These are phyloP conservation scores for Sanghuangporus weigelae DNA, from an alignment of 1,284 basidiomycete genomes.

Conservation along the genomic window DNA sequence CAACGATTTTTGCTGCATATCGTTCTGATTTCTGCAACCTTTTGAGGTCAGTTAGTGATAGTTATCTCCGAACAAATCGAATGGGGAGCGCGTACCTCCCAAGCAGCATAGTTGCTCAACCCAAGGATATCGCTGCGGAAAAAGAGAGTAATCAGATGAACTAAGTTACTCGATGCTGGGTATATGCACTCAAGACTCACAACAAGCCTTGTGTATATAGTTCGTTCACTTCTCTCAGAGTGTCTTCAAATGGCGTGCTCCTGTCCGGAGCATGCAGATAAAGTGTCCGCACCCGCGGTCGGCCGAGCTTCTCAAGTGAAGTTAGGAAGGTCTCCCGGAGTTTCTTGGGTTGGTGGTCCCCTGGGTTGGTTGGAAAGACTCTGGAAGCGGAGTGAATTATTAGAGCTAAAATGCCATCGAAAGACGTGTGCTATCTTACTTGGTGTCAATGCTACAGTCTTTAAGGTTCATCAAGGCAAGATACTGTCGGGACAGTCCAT, in stretches of 20 bases:
- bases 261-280: conserved; percentile 47
- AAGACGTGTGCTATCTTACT: conserved; percentile 26
- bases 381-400: conserved; percentile 23
- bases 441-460: conserved; percentile 44
- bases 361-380: conserved; percentile 37
- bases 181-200: conserved; percentile 27
- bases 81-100: conserved; percentile 28
- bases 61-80: background rate
- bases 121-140: conserved; percentile 39
- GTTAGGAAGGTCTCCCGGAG: conserved; percentile 35
- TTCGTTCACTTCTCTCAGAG: conserved; percentile 37
- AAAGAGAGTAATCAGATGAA: background rate
- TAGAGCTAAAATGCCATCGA: background rate
- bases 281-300: conserved; percentile 36
- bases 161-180: background rate
- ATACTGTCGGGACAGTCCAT: conserved; percentile 25
- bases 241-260: conserved; percentile 26
- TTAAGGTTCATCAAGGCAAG: conserved; percentile 40
- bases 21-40: conserved; percentile 51
- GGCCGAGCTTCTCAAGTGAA: conserved; percentile 33
- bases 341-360: conserved; percentile 34
- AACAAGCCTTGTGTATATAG: conserved; percentile 40
- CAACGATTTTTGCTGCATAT: conserved; percentile 48
- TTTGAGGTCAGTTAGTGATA: background rate
- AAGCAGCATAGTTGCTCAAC: conserved; percentile 42